Conservation (phyloP, 2,329 filamentous ascomycete genomes). For the Westerdykella ornata region DNA sequence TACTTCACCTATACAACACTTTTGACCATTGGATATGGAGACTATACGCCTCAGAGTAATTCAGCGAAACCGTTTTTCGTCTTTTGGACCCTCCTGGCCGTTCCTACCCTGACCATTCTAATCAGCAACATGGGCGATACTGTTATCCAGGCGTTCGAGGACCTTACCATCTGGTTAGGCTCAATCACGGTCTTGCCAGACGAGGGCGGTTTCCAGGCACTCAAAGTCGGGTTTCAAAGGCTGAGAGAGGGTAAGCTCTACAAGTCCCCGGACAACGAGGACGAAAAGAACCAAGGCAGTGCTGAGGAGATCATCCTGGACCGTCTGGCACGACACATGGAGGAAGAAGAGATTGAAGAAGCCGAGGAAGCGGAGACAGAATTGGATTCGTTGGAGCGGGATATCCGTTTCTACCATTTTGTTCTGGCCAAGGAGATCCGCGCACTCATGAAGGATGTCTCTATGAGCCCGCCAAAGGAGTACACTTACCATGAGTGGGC, state of each 20-base stretch:
- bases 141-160: constrained; percentile 49
- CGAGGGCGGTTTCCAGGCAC: constrained; percentile 38
- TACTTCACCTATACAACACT: constrained; percentile 51
- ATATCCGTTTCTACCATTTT: constrained; percentile 48
- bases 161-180: constrained; percentile 51
- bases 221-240: constrained; percentile 25
- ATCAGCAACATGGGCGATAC: constrained; percentile 52
- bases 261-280: constrained; percentile 5
- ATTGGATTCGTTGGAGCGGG: constrained; percentile 42
- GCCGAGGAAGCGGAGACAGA: constrained; percentile 38
- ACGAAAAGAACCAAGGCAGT: constrained; percentile 7
- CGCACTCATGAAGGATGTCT: constrained; percentile 39
- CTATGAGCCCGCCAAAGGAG: constrained; percentile 34
- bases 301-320: constrained; percentile 20
- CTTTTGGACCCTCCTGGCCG: constrained; percentile 50
- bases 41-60: constrained; percentile 43
- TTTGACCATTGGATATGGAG: constrained; percentile 52
- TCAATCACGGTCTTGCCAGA: constrained; percentile 50
- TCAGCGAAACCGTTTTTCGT: constrained; percentile 51
- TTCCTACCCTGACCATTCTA: constrained; percentile 50
- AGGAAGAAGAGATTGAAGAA: constrained; percentile 38
- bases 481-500: constrained; percentile 38
- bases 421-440: constrained; percentile 42
- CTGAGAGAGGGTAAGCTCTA: constrained; percentile 19
- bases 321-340: constrained; percentile 35